Conservation (phyloP, 1,139 yeast genomes). For the Diutina catenulata region DNA sequence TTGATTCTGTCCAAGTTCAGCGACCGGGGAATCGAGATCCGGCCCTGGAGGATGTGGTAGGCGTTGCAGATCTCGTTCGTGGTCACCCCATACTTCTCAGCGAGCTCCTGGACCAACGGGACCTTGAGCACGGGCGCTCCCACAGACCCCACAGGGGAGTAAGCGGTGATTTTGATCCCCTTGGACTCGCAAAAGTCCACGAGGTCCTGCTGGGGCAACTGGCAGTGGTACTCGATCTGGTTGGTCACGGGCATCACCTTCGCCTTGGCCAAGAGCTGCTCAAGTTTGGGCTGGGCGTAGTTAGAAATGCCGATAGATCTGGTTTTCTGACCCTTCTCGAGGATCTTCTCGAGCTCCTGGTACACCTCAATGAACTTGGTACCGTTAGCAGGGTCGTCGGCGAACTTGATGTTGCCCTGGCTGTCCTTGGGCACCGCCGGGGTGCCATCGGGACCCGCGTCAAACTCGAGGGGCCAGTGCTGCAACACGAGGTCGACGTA, state of each 20-base stretch:
- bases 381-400: constrained; percentile 28
- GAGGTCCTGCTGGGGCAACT: constrained; percentile 25
- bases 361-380: constrained; percentile 36
- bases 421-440: constrained; percentile 25
- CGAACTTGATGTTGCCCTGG: constrained; percentile 30
- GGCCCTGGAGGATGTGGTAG: constrained; percentile 24
- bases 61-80: constrained; percentile 25
- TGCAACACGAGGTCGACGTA: constrained; percentile 48
- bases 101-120: constrained; percentile 21
- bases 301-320: constrained; percentile 24
- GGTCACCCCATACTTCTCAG: constrained; percentile 20
- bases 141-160: constrained; percentile 25
- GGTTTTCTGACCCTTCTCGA: constrained; percentile 18
- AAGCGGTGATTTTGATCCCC: constrained; percentile 18
- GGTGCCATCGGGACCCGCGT: constrained; percentile 25
- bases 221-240: constrained; percentile 28
- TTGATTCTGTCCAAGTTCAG: constrained; percentile 26
- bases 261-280: constrained; percentile 15
- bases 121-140: constrained; percentile 27
- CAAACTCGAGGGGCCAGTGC: constrained; percentile 53
- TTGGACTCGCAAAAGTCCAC: constrained; percentile 16
- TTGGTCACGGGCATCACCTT: constrained; percentile 21
- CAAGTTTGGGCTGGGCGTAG: constrained; percentile 18
- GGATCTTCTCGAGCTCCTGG: constrained; percentile 32
- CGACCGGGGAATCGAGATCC: constrained; percentile 24